A percentile compares a stretch with the other conserved stretches of the same genome.
Conservation (phyloP, 75 land plant genomes). For the Isoetes taiwanensis region DNA sequence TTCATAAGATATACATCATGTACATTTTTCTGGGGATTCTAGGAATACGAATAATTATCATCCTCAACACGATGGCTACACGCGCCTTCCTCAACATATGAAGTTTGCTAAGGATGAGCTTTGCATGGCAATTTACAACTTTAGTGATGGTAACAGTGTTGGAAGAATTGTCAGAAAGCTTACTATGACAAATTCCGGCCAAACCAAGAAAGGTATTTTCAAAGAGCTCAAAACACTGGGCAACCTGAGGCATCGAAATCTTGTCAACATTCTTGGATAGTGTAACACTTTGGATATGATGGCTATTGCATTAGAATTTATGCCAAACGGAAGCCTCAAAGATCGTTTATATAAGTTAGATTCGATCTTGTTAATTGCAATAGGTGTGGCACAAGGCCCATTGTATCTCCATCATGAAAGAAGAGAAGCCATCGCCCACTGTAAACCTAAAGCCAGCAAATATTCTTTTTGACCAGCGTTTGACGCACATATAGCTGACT, state of each 20-base stretch:
- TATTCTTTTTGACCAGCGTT: neutral
- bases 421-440: neutral
- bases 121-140: neutral
- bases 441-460: neutral
- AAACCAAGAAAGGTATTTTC: neutral
- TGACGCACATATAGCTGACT: neutral
- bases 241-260: neutral
- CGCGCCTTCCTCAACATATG: neutral
- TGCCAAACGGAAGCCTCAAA: neutral
- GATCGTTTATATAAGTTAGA: too few species aligned
- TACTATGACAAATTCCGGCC: neutral
- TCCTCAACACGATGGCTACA: neutral
- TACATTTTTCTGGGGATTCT: neutral
- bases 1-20: neutral
- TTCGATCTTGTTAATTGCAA: too few species aligned
- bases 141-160: neutral
- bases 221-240: neutral
- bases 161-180: neutral
- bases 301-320: neutral
- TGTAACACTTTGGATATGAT: neutral
- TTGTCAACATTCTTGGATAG: neutral
- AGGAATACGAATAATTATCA: neutral
- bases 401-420: neutral
- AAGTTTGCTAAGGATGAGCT: neutral
- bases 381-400: neutral